Evolutionary conservation across 306 rosid genomes (phyloP).

Genomic region (Prunus mongolica): DNA sequence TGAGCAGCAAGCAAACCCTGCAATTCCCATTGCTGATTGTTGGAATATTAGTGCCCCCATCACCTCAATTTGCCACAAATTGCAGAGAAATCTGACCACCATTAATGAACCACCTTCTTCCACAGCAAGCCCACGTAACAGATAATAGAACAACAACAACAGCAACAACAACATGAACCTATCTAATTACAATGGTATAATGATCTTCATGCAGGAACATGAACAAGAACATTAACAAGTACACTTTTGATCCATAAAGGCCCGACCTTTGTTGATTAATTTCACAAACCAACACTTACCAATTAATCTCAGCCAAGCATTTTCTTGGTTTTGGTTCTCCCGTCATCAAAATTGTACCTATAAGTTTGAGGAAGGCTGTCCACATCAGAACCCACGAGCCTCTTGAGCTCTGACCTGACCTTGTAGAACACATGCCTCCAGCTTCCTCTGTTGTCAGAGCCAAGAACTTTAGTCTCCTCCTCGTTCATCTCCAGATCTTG

Average conservation of each 20-base stretch:
- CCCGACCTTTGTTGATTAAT: background rate
- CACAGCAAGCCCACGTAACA: background rate
- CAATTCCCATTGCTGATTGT: background rate
- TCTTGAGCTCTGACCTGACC: conserved; percentile 63
- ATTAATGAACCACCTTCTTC: background rate
- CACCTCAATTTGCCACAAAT: background rate
- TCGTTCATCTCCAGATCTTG: conserved; percentile 86
- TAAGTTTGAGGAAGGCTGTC: conserved; percentile 68
- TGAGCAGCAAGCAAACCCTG: background rate
- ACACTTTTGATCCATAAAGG: background rate
- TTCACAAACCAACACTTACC: background rate
- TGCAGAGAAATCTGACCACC: background rate
- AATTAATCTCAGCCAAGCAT: conserved; percentile 14
- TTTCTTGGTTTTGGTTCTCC: conserved; percentile 29
- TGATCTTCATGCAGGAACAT: background rate
- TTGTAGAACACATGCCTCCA: conserved; percentile 65
- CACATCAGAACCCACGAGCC: conserved; percentile 42
- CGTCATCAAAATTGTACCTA: conserved; percentile 35
- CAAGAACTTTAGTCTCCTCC: conserved; percentile 62
- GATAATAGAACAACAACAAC: background rate
- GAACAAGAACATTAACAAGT: background rate
- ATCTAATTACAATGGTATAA: conserved; percentile 7
- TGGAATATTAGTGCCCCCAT: background rate
- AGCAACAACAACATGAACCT: background rate
- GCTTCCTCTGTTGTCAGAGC: conserved; percentile 58